Conservation (phyloP, 225 moss, liverwort and hornwort genomes). For the Polytrichum commune region DNA sequence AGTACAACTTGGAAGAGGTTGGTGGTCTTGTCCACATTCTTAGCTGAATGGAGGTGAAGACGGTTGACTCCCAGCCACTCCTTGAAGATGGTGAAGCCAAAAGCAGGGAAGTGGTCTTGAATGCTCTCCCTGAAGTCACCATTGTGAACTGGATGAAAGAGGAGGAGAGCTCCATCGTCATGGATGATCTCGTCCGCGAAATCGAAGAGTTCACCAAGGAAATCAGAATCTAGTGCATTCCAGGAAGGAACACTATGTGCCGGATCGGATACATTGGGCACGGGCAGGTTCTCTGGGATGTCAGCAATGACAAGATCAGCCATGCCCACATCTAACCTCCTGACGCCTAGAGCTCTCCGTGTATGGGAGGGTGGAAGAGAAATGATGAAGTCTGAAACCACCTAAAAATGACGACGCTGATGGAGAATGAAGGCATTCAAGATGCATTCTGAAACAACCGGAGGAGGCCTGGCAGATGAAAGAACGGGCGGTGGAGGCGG, state of each 20-base stretch:
- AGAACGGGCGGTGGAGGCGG: too few species aligned
- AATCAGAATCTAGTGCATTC: not conserved
- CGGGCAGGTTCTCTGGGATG: not conserved
- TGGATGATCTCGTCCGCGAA: conserved; percentile 1
- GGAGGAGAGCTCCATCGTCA: conserved; percentile 1
- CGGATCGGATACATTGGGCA: not conserved
- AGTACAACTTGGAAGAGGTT: too few species aligned
- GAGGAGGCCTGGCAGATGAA: too few species aligned
- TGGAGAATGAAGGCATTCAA: too few species aligned
- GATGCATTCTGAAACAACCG: too few species aligned
- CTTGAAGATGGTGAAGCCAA: not conserved
- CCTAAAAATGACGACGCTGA: too few species aligned
- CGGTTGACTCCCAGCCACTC: not conserved
- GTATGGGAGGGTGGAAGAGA: too few species aligned
- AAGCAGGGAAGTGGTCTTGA: not conserved
- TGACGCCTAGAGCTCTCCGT: not conserved
- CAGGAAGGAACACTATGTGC: not conserved
- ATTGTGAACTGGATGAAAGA: not conserved
- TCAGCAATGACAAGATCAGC: not conserved
- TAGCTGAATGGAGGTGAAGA: too few species aligned
- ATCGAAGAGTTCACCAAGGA: not conserved
- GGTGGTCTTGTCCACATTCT: too few species aligned
- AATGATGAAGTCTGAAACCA: too few species aligned
- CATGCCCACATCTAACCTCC: not conserved
- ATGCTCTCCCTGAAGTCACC: not conserved